phyloP scores from a whole-genome alignment of 305 asterid genomes.

The Fraxinus sp. region DNA sequence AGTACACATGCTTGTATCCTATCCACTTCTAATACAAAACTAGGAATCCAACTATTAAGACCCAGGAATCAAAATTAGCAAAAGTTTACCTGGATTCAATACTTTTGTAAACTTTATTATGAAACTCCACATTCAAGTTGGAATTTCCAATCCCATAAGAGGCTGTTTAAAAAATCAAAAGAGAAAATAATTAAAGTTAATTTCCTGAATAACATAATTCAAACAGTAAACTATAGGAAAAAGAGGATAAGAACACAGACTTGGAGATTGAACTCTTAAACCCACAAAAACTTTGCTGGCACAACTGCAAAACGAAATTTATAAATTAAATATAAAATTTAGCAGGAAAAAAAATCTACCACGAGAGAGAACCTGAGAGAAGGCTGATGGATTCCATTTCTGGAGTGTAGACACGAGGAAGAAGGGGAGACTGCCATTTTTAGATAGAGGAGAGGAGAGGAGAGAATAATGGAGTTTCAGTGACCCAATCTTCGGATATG shows the following conservation, averaged over 20 bases:
- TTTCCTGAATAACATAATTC: neutral
- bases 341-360: neutral
- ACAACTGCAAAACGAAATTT: conserved; percentile 44
- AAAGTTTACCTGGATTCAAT: conserved; percentile 61
- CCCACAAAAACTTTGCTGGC: conserved; percentile 61
- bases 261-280: conserved; percentile 67
- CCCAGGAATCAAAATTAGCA: conserved; percentile 8
- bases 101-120: conserved; percentile 59
- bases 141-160: conserved; percentile 50
- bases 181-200: neutral
- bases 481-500: neutral
- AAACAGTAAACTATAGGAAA: neutral
- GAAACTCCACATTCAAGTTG: conserved; percentile 67
- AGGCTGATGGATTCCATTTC: conserved; percentile 24
- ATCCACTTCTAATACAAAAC: neutral
- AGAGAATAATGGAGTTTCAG: neutral
- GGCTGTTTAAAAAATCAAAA: conserved; percentile 37
- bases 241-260: conserved; percentile 42
- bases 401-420: conserved; percentile 36
- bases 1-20: neutral
- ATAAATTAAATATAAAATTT: neutral
- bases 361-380: conserved; percentile 39
- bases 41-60: neutral
- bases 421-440: conserved; percentile 45
- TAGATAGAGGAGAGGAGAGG: neutral